Evolutionary conservation across 805 yeast genomes (phyloP).

Genomic region (Cyberlindnera galapagoensis): DNA sequence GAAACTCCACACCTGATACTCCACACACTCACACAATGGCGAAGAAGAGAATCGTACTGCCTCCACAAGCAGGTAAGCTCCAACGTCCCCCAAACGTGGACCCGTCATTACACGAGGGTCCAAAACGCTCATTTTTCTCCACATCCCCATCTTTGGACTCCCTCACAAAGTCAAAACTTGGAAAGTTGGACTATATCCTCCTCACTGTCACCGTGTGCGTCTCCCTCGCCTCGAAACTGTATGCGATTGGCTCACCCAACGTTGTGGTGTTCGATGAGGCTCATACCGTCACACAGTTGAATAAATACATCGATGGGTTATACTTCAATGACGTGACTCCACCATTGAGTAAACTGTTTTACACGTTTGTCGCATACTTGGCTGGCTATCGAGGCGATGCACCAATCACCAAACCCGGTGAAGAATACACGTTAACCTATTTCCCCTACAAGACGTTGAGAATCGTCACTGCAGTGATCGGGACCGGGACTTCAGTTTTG

Average conservation of each 20-base stretch:
- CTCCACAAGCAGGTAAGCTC: constrained; percentile 1
- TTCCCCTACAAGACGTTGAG: constrained; percentile 54
- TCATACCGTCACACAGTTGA: constrained; percentile 34
- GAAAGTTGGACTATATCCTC: constrained; percentile 3
- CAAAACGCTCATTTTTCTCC: constrained; percentile 26
- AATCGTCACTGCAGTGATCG: constrained; percentile 47
- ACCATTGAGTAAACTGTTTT: constrained; percentile 58
- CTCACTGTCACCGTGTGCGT: constrained; percentile 15
- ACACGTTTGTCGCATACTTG: constrained; percentile 44
- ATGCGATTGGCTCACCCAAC: constrained; percentile 14
- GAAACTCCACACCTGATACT: not conserved
- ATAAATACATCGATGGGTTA: constrained; percentile 45
- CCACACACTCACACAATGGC: constrained; percentile 9
- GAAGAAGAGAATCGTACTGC: constrained; percentile 6
- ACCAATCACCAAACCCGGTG: constrained; percentile 12
- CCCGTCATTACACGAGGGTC: constrained; percentile 23
- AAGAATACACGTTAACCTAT: constrained; percentile 7
- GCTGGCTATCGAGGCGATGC: constrained; percentile 44
- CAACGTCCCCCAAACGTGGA: not conserved
- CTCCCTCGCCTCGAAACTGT: constrained; percentile 15
- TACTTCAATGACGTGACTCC: constrained; percentile 72
- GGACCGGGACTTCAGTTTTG: constrained; percentile 45
- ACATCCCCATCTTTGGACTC: constrained; percentile 19
- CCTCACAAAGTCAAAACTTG: constrained; percentile 10
- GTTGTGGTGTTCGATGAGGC: constrained; percentile 45